phyloP scores from a whole-genome alignment of 148 eudicot species.

The Camellia japonica region DNA sequence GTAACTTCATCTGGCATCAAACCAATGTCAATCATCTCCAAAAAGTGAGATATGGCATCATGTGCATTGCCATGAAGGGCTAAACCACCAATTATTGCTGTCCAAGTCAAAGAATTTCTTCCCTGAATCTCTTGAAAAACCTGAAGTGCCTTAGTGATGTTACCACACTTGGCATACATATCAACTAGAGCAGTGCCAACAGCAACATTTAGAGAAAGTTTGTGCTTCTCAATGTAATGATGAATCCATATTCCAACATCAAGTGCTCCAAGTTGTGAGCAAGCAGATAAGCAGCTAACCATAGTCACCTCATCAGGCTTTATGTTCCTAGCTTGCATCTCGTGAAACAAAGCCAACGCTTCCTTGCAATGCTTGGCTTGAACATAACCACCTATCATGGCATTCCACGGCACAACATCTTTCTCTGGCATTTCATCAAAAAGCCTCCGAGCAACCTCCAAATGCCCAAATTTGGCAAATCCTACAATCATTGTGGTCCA shows the following conservation, averaged over 20 bases:
- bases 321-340: conserved; percentile 43
- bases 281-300: conserved; percentile 56
- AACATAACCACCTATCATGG: conserved; percentile 65
- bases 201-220: conserved; percentile 42
- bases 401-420: conserved; percentile 68
- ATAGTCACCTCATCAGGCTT: conserved; percentile 56
- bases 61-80: conserved; percentile 56
- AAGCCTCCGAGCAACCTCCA: conserved; percentile 46
- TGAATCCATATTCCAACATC: conserved; percentile 65
- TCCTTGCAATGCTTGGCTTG: conserved; percentile 45
- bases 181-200: conserved; percentile 60
- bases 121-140: conserved; percentile 47
- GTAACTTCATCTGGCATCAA: conserved; percentile 54
- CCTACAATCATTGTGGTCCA: conserved; percentile 62
- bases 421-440: conserved; percentile 49
- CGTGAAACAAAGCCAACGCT: conserved; percentile 47
- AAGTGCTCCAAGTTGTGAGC: conserved; percentile 59
- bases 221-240: conserved; percentile 37
- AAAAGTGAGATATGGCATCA: conserved; percentile 48
- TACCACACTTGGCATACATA: conserved; percentile 71
- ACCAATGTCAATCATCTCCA: conserved; percentile 45
- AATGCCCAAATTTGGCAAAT: conserved; percentile 45
- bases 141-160: conserved; percentile 50
- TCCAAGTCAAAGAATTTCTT: conserved; percentile 56
- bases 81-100: conserved; percentile 51